Evolutionary conservation across 441 rosid species (phyloP).

Genomic region (Melastoma candidum): DNA sequence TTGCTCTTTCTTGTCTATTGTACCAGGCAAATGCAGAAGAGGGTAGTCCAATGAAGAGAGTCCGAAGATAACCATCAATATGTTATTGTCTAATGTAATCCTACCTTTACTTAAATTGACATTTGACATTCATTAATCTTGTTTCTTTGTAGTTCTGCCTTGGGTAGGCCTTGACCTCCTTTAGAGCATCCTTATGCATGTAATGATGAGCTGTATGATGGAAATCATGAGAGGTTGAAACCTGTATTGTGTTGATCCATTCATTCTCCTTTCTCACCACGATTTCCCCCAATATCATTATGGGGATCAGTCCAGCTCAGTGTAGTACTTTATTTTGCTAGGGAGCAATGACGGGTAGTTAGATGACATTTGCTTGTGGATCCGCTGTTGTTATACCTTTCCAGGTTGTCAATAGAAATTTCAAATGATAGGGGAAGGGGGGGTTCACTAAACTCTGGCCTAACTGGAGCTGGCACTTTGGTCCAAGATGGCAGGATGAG

Average conservation of each 20-base stretch:
- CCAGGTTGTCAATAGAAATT: too few relatives aligned
- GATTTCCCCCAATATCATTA: not conserved
- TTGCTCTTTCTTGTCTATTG: not conserved
- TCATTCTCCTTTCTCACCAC: not conserved
- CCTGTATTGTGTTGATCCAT: conserved; percentile 2
- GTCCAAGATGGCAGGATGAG: too few relatives aligned
- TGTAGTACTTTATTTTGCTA: too few relatives aligned
- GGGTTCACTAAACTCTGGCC: too few relatives aligned
- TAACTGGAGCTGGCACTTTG: too few relatives aligned
- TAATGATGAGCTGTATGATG: conserved; percentile 34
- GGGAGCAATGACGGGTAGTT: too few relatives aligned
- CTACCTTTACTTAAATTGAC: conserved; percentile 21
- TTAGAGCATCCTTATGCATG: conserved; percentile 31
- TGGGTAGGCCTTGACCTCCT: conserved; percentile 18
- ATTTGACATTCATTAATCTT: conserved; percentile 23
- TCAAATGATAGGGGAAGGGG: too few relatives aligned
- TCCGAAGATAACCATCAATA: conserved; percentile 40
- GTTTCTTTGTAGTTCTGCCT: conserved; percentile 21
- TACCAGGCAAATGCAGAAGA: conserved; percentile 65
- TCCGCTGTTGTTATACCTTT: too few relatives aligned
- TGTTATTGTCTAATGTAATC: conserved; percentile 33
- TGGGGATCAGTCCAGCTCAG: too few relatives aligned
- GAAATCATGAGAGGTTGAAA: conserved; percentile 8
- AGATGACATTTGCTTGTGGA: too few relatives aligned
- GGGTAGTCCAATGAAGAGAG: conserved; percentile 56